phyloP scores from a whole-genome alignment of 768 basidiomycete genomes.

The Suillus sp. region DNA sequence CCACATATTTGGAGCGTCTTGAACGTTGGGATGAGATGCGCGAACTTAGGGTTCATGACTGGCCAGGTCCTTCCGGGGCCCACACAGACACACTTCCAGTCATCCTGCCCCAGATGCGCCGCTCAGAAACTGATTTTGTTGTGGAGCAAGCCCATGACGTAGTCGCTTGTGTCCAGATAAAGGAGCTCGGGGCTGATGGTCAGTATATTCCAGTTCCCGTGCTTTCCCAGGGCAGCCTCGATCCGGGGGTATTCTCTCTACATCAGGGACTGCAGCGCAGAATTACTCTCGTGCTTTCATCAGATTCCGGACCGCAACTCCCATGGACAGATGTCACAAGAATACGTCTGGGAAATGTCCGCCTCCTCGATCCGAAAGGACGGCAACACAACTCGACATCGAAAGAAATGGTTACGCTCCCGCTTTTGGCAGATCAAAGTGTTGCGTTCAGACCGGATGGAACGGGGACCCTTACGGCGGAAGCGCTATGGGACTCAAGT shows the following conservation, averaged over 20 bases:
- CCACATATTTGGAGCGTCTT: slow-evolving; percentile 85
- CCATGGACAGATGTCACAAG: slow-evolving; percentile 83
- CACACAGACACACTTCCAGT: slow-evolving; percentile 42
- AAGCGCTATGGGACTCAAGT: slow-evolving; percentile 92
- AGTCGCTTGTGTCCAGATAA: slow-evolving; percentile 83
- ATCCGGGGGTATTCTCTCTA: slow-evolving; percentile 83
- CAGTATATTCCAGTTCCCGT: slow-evolving; percentile 85
- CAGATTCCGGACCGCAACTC: slow-evolving; percentile 86
- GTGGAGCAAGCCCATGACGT: slow-evolving; percentile 88
- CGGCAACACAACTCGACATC: slow-evolving; percentile 78
- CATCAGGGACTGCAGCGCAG: slow-evolving; percentile 94
- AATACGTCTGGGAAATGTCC: slow-evolving; percentile 79
- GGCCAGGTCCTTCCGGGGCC: slow-evolving; percentile 33
- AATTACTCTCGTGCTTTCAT: slow-evolving; percentile 72
- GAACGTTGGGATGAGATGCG: slow-evolving; percentile 94
- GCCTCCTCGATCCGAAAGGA: slow-evolving; percentile 83
- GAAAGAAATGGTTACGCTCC: slow-evolving; percentile 69
- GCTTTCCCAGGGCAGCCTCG: slow-evolving; percentile 68
- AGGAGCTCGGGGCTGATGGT: slow-evolving; percentile 85
- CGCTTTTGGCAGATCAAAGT: slow-evolving; percentile 68
- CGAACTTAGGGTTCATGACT: slow-evolving; percentile 61
- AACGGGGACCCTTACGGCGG: slow-evolving; percentile 66
- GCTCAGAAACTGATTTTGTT: slow-evolving; percentile 91
- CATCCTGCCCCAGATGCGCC: slow-evolving; percentile 73
- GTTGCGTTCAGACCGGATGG: slow-evolving; percentile 86